Conservation (phyloP, 2,329 filamentous ascomycete genomes). For the Colletotrichum lini region DNA sequence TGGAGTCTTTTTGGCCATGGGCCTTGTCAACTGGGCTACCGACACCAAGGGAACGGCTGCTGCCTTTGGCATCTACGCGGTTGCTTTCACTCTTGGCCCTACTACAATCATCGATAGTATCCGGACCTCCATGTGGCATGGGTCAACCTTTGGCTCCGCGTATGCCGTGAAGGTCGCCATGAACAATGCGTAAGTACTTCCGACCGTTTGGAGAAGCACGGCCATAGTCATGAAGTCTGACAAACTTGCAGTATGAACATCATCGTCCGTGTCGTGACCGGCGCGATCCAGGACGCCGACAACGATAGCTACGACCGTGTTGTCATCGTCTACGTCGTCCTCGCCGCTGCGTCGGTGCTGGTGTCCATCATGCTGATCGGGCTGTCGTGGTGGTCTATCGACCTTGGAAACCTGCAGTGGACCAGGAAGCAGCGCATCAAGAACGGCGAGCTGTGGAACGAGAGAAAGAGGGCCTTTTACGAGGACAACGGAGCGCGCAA, state of each 20-base stretch:
- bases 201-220: rapidly evolving
- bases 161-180: slow-evolving; percentile 74
- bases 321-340: slow-evolving; percentile 68
- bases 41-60: slow-evolving; percentile 68
- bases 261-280: slow-evolving; percentile 70
- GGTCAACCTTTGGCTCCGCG: slow-evolving; percentile 71
- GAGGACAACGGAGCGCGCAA: slow-evolving; percentile 55
- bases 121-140: slow-evolving; percentile 72
- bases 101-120: slow-evolving; percentile 73
- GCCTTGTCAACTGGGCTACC: slow-evolving; percentile 66
- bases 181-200: slow-evolving; percentile 61
- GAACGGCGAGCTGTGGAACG: slow-evolving; percentile 59
- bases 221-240: not conserved
- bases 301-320: slow-evolving; percentile 69
- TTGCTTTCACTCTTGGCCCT: slow-evolving; percentile 69
- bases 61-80: slow-evolving; percentile 71
- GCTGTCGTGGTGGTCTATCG: slow-evolving; percentile 53
- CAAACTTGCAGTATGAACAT: slow-evolving; percentile 66
- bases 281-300: slow-evolving; percentile 71
- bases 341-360: slow-evolving; percentile 64
- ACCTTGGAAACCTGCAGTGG: slow-evolving; percentile 68
- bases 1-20: slow-evolving; percentile 63
- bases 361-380: slow-evolving; percentile 59
- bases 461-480: slow-evolving; percentile 51
- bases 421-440: slow-evolving; percentile 66